These are phyloP conservation scores for Tuber magnatum DNA, from an alignment of 495 filamentous ascomycete species.

Conservation along the genomic window DNA sequence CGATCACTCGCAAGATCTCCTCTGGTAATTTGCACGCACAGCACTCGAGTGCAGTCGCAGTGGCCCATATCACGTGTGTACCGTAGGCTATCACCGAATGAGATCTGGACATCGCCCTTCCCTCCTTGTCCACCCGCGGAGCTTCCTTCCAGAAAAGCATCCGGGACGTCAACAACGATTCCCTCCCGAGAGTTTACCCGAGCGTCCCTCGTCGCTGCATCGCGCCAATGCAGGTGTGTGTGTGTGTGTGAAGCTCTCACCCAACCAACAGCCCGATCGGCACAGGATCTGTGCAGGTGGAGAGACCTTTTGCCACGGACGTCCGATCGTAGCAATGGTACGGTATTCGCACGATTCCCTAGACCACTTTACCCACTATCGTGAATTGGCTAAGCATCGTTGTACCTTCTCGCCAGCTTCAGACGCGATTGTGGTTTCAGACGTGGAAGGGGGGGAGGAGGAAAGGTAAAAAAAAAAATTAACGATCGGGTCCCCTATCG, in stretches of 20 bases:
- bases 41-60: background rate
- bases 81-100: background rate
- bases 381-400: background rate
- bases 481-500: background rate
- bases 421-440: background rate
- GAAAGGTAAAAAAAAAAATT: background rate
- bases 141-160: background rate
- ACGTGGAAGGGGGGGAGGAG: background rate
- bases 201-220: background rate
- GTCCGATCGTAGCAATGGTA: background rate
- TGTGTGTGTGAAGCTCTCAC: background rate
- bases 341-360: background rate
- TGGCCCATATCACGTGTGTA: background rate
- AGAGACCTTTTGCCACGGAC: background rate
- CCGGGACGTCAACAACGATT: background rate
- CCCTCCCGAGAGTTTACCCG: background rate
- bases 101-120: background rate
- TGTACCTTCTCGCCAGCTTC: background rate
- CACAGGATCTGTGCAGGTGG: background rate
- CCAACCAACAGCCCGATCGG: background rate
- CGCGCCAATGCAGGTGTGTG: background rate
- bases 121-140: background rate
- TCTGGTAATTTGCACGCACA: background rate
- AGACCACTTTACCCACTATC: background rate
- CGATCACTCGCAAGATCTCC: background rate